Base-by-base conservation (phyloP, 768 basidiomycete species). In the Arthromyces matolae region DNA sequence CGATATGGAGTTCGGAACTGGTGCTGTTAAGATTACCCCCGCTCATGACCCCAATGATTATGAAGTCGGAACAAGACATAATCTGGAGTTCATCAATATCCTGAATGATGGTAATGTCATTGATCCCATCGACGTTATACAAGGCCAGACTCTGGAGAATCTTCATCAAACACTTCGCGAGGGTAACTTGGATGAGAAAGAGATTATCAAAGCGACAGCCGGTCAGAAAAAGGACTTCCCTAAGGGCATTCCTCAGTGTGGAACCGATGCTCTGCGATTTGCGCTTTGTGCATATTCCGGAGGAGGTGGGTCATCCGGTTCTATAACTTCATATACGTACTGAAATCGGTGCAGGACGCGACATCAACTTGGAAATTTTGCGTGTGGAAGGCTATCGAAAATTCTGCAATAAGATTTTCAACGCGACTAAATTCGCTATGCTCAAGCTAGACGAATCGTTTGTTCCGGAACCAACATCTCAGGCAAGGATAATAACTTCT, bases 191-290 rank as follows among this genome's bases (percentile, higher is more conserved):
- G 94, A 96, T 41, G 89, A 91, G 53, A 89, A 86, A 64, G 96
- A 98, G 70, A 88, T 98, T 49, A 62, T 69, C 28, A 95, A 94
- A 67, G 96, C 95, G 1, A 88, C 84, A 54, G 77, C 84, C 8
- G 96, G 95, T 8, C 96, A 99, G 78, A 97, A 97, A 83, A 95
- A 95, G 67, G 89, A 98, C 64, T 99, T 93, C 76, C 95, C 95
- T 9, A 96, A 93, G 66, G 96, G 96, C 13, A 99, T 99, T 48
- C 96, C 96, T 0, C 93, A 99, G 67, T 99, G 96, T 61, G 96
- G 96, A 24, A 94, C 93, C 6, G 96, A 98, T 62, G 96, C 96
- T 1, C 71, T 99, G 58, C 75, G 96, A 34, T 97, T 99, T 70
- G 91, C 95, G 4, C 74, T 98, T 25, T 95, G 92, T 64, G 92